phyloP scores from a whole-genome alignment of 768 basidiomycete genomes.

The Boletus coccyginus region DNA sequence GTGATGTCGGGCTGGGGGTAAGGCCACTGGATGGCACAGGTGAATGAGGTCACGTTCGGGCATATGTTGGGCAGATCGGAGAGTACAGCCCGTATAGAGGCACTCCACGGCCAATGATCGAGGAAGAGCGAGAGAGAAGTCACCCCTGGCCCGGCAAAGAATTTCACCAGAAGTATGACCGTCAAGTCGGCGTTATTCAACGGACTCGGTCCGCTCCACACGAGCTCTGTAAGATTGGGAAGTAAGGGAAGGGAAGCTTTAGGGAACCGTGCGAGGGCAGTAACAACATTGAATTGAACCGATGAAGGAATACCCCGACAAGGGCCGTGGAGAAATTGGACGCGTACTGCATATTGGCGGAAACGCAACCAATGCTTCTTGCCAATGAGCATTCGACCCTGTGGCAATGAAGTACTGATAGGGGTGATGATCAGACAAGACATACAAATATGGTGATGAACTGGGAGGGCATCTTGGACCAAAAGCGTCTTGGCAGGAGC shows the following conservation, averaged over 20 bases:
- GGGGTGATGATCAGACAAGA: not conserved
- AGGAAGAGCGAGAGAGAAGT: not conserved
- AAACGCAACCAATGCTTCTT: not conserved
- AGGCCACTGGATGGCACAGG: too few relatives aligned
- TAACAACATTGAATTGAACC: too few relatives aligned
- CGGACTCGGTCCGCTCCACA: not conserved
- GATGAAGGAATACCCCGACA: too few relatives aligned
- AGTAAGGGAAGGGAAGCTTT: too few relatives aligned
- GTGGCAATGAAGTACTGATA: not conserved
- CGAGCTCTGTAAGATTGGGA: not conserved
- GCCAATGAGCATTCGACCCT: not conserved
- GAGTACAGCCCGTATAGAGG: not conserved
- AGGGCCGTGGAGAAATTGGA: too few relatives aligned
- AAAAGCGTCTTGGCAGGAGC: not conserved
- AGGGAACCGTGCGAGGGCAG: too few relatives aligned
- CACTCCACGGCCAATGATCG: not conserved
- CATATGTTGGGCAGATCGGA: not conserved
- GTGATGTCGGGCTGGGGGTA: too few relatives aligned
- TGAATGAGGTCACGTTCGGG: not conserved
- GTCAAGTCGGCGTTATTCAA: not conserved
- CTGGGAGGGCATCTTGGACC: not conserved
- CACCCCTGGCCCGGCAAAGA: not conserved
- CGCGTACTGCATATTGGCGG: too few relatives aligned
- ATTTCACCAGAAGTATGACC: not conserved
- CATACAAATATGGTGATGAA: not conserved